Evolutionary conservation across 2,329 filamentous ascomycete species (phyloP).

Genomic region (Scolecobasidium constrictum): DNA sequence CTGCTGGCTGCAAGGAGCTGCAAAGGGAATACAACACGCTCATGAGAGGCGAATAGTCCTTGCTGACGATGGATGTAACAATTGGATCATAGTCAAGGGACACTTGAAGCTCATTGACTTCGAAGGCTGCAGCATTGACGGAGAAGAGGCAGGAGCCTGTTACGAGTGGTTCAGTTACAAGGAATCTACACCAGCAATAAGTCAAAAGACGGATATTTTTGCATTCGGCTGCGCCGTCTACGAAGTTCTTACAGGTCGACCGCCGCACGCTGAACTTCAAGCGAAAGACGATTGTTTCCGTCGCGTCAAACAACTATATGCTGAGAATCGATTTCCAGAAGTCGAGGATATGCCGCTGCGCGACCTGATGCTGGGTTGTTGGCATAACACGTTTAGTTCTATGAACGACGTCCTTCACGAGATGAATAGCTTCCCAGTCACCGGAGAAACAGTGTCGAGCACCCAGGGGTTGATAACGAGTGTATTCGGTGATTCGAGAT

Average conservation of each 20-base stretch:
- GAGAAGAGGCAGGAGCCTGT: conserved; percentile 12
- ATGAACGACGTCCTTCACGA: conserved; percentile 12
- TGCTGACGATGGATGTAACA: background rate
- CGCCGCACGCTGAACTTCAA: conserved; percentile 54
- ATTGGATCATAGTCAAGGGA: conserved; percentile 10
- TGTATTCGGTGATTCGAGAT: background rate
- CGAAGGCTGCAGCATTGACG: conserved; percentile 13
- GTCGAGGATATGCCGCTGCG: conserved; percentile 10
- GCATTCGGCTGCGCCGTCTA: conserved; percentile 72
- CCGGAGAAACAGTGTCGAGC: no score
- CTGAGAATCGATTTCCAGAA: conserved; percentile 11
- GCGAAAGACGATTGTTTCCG: conserved; percentile 18
- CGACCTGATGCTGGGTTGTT: conserved; percentile 11
- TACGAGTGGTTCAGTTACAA: conserved; percentile 14
- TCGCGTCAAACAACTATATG: conserved; percentile 11
- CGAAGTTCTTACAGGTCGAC: conserved; percentile 69
- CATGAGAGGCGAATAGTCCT: background rate
- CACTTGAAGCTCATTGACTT: conserved; percentile 12
- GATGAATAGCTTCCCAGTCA: conserved; percentile 2
- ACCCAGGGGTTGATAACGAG: background rate
- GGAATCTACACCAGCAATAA: conserved; percentile 10
- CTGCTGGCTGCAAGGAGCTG: background rate
- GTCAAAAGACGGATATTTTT: conserved; percentile 13
- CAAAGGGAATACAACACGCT: background rate
- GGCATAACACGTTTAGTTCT: conserved; percentile 11